Evolutionary conservation across 495 filamentous ascomycete genomes (phyloP), one percentile per base, ranked within the genome.

Genomic region (Xylaria venustula): DNA sequence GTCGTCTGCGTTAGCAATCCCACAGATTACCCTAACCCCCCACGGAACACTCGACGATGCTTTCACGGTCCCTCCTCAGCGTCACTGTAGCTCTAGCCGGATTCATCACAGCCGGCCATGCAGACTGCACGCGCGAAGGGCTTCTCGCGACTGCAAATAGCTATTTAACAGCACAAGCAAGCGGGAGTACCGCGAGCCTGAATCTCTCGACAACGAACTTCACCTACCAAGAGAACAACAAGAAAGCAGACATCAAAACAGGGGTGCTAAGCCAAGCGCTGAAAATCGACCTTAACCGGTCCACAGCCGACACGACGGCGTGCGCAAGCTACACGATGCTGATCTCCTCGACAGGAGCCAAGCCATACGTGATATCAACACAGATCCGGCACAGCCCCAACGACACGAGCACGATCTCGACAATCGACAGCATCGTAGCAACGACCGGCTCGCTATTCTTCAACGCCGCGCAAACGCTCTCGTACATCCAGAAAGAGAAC

Each of bases 401-500:
- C n/a, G 70, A 75, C 58, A 71, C 74, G 0, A 25, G 52, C 14
- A 52, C 48, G 15, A 76, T 80, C 53, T 53, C 75, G 0, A 23
- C 71, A 25, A 73, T 82, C 46, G 78, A 82, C 63, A 76, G 68
- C 12, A 78, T 82, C 61, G 75, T 72, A 1, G 77, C 79, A 19
- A 81, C 79, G 1, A 80, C 77, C 0, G 77, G 77, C 0, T 70
- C 75, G 23, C 68, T 81, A 0, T 79, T 78, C 67, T 82, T 82
- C 69, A 71, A 82, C 55, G 75, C 79, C 14, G 55, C 42, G 44
- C 63, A 76, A 36, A 81, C 79, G 9, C 68, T 78, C 8, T 63
- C 53, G 0, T 78, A 79, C 51, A 72, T 80, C 54, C 63, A 73
- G 47, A 65, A 69, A 41, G 77, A 81, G 65, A 70, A 69, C 64